Conservation (phyloP, 371 early-diverging fungal species). For the Polyrhizophydium stewartii region DNA sequence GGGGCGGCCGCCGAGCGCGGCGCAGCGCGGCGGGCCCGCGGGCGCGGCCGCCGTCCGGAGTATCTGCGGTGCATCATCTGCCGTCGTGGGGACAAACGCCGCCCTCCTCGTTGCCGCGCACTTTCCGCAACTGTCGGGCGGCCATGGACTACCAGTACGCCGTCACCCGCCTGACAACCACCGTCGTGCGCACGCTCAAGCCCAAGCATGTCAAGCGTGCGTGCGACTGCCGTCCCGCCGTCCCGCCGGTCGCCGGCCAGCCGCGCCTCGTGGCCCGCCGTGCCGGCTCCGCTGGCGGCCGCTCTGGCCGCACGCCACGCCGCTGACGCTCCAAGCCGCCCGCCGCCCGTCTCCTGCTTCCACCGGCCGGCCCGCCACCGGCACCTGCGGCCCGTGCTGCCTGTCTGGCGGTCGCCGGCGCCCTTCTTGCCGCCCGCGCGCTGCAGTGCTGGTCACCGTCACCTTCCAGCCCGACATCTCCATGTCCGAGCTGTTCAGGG, state of each 20-base stretch:
- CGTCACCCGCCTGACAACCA: constrained; percentile 31
- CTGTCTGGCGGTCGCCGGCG: too few species aligned
- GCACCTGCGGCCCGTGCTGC: too few species aligned
- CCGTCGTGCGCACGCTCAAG: constrained; percentile 49
- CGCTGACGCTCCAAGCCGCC: too few species aligned
- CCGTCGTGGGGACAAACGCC: background rate
- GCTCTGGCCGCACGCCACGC: too few species aligned
- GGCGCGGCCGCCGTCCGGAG: background rate
- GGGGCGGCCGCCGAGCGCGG: background rate
- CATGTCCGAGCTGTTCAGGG: constrained; percentile 43
- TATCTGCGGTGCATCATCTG: background rate
- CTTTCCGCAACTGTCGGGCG: background rate
- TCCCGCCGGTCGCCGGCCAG: too few species aligned
- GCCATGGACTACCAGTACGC: constrained; percentile 17
- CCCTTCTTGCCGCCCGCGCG: too few species aligned
- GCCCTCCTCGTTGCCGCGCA: background rate
- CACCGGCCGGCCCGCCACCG: too few species aligned
- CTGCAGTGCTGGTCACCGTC: constrained; percentile 25
- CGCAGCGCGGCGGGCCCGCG: background rate
- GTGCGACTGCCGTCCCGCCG: background rate
- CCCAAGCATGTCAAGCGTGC: constrained; percentile 81
- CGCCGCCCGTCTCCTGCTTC: too few species aligned
- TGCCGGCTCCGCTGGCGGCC: too few species aligned
- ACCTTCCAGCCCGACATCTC: constrained; percentile 33
- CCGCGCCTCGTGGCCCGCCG: too few species aligned